Conservation (phyloP, 768 basidiomycete genomes). For the Phylloporus sp. region DNA sequence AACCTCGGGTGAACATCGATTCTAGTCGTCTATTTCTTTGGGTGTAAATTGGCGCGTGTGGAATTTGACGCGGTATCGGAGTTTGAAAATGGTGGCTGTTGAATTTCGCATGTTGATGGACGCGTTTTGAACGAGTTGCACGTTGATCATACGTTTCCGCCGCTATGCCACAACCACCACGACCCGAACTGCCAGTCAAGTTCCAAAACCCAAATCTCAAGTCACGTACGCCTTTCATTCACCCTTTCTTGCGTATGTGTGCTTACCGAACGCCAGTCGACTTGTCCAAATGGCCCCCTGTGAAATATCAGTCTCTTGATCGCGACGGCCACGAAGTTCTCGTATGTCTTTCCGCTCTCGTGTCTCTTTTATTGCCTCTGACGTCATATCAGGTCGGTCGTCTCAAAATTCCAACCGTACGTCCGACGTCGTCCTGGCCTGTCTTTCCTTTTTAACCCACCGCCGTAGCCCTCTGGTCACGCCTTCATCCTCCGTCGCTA, state of each 20-base stretch:
- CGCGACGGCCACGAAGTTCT: constrained; percentile 85
- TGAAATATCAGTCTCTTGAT: constrained; percentile 90
- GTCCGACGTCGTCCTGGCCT: constrained; percentile 22
- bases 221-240: constrained; percentile 32
- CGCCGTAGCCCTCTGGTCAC: constrained; percentile 62
- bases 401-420: constrained; percentile 85
- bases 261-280: constrained; percentile 29
- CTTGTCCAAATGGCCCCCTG: constrained; percentile 51
- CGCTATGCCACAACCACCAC: constrained; percentile 32
- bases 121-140: constrained; percentile 32
- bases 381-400: constrained; percentile 64
- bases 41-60: not conserved
- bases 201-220: constrained; percentile 49
- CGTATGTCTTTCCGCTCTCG: constrained; percentile 38
- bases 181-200: constrained; percentile 49
- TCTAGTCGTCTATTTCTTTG: too few species aligned
- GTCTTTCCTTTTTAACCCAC: constrained; percentile 15
- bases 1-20: too few species aligned
- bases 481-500: constrained; percentile 93
- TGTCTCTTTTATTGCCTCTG: constrained; percentile 7
- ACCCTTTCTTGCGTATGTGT: rapidly evolving
- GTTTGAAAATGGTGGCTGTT: constrained; percentile 29
- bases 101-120: constrained; percentile 26
- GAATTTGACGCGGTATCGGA: constrained; percentile 25
- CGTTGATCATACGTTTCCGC: constrained; percentile 14